These are phyloP conservation scores for Colletotrichum coccodes DNA, from an alignment of 2,329 filamentous ascomycete genomes.

Conservation along the genomic window DNA sequence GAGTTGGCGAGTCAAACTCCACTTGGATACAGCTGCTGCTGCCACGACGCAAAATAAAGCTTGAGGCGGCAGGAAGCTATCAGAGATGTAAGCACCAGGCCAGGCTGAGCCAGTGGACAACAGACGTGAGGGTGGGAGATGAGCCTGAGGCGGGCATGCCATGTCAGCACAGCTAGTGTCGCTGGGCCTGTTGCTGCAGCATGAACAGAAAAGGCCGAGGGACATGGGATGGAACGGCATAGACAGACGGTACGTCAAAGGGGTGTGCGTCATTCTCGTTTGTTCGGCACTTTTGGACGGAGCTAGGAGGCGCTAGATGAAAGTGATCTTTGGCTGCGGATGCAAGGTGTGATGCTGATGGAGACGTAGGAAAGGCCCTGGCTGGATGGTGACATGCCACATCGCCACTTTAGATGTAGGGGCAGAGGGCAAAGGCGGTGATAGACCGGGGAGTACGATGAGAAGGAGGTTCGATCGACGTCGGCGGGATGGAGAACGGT, in stretches of 20 bases:
- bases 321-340: slow-evolving; percentile 9
- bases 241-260: neutral
- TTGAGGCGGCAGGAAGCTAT: slow-evolving; percentile 1
- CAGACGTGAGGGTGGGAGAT: neutral
- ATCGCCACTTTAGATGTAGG: slow-evolving; percentile 5
- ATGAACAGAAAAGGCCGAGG: neutral
- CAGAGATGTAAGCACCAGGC: slow-evolving; percentile 5
- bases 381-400: slow-evolving; percentile 21
- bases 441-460: neutral
- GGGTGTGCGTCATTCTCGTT: neutral
- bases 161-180: slow-evolving; percentile 14
- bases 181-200: neutral
- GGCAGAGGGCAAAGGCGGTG: neutral
- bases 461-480: neutral
- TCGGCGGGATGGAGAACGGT: neutral
- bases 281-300: slow-evolving; percentile 19
- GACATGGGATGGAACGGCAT: slow-evolving; percentile 11
- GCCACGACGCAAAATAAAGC: slow-evolving; percentile 10
- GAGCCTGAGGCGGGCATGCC: neutral
- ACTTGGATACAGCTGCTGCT: neutral
- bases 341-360: neutral
- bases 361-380: neutral
- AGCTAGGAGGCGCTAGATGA: slow-evolving; percentile 6
- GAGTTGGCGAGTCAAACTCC: slow-evolving; percentile 10
- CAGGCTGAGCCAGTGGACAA: neutral